These are phyloP conservation scores for Carpinus fangiana DNA, from an alignment of 306 rosid species.

Conservation along the genomic window DNA sequence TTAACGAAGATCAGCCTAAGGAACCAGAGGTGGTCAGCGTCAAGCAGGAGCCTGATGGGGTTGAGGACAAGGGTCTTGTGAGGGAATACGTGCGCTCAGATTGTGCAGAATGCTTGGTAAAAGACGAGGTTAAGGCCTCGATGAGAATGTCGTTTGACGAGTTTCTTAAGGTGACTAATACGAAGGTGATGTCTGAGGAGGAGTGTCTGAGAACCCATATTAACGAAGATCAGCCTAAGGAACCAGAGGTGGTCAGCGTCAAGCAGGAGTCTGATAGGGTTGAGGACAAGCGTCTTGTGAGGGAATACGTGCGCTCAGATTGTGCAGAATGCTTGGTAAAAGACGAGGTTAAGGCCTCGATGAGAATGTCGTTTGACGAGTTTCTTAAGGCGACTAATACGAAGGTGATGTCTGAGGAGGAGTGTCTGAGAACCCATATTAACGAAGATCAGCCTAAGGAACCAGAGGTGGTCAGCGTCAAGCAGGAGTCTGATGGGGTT, in stretches of 20 bases:
- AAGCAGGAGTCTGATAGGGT: conserved; percentile 8
- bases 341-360: neutral
- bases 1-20: conserved; percentile 3
- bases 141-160: conserved; percentile 26
- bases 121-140: neutral
- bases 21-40: neutral
- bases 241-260: neutral
- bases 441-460: conserved; percentile 8
- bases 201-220: conserved; percentile 14
- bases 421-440: conserved; percentile 13
- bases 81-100: neutral
- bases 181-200: conserved; percentile 33
- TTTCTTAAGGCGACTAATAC: conserved; percentile 35
- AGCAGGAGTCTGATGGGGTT: conserved; percentile 9
- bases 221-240: conserved; percentile 7
- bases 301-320: neutral
- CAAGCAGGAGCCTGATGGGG: conserved; percentile 10
- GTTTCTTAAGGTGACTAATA: conserved; percentile 31
- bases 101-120: neutral
- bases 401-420: conserved; percentile 28
- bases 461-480: neutral
- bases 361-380: conserved; percentile 26
- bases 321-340: neutral
- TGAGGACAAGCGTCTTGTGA: neutral
- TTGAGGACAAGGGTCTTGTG: neutral